phyloP scores from a whole-genome alignment of 805 yeast genomes.

The Saccharomycopsis amapae region DNA sequence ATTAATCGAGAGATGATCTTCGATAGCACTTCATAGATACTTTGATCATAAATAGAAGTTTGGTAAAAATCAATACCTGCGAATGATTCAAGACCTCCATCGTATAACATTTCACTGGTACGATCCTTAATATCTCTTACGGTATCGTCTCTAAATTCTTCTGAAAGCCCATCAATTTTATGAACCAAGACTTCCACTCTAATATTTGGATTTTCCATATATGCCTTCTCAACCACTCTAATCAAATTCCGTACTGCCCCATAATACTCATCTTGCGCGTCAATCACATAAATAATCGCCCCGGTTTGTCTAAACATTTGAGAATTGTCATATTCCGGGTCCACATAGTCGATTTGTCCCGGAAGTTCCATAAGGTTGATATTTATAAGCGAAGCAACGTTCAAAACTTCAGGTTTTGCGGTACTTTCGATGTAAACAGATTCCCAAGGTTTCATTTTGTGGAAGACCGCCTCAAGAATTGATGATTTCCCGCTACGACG shows the following conservation, averaged over 20 bases:
- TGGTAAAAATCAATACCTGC: slow-evolving; percentile 72
- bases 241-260: slow-evolving; percentile 86
- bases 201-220: slow-evolving; percentile 73
- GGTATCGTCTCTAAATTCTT: slow-evolving; percentile 89
- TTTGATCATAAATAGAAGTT: slow-evolving; percentile 92
- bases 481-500: slow-evolving; percentile 84
- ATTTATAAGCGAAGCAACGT: slow-evolving; percentile 76
- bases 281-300: slow-evolving; percentile 89
- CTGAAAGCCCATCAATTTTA: slow-evolving; percentile 91
- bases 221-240: slow-evolving; percentile 81
- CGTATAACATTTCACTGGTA: slow-evolving; percentile 86
- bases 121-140: slow-evolving; percentile 96
- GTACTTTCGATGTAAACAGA: slow-evolving; percentile 88
- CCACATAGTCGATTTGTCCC: slow-evolving; percentile 82
- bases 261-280: slow-evolving; percentile 90
- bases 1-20: slow-evolving; percentile 87
- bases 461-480: slow-evolving; percentile 91
- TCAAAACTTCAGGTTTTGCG: slow-evolving; percentile 79
- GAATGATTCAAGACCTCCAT: slow-evolving; percentile 84
- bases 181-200: slow-evolving; percentile 91
- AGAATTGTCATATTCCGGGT: slow-evolving; percentile 57
- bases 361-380: slow-evolving; percentile 90
- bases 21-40: slow-evolving; percentile 92
- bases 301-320: slow-evolving; percentile 75
- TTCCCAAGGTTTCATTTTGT: slow-evolving; percentile 92